Evolutionary conservation across 2,329 filamentous ascomycete genomes (phyloP), one percentile per base, ranked within the genome.

Genomic region (Colletotrichum tabaci): DNA sequence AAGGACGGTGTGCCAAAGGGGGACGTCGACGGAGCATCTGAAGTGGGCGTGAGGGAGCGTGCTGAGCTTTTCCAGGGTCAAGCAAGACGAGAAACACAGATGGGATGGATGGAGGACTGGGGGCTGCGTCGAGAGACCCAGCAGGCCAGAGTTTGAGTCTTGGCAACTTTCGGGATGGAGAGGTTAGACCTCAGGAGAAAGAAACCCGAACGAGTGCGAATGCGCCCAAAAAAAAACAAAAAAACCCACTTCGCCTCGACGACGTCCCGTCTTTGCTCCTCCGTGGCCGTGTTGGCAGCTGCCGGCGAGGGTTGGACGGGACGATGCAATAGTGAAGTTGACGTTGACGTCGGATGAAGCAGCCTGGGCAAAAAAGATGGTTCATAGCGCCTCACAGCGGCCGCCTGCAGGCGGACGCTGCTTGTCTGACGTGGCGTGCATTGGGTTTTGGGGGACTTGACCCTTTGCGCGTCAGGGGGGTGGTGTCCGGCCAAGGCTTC

Each of bases 371-470:
- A 5, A 57, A 71, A 56, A 42, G 49, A 67, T 42, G 44, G 56
- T 67, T 62, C 67, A 67, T 57, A 67, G 63, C 67, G 56, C 56
- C 67, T 61, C 67, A 66, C 60, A 66, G 55, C 62, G 61, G 62
- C 53, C 21, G 53, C 66, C 64, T 35, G 9, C 42, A n/a, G 46
- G 26, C 57, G 16, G 21, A 15, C 7, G 23, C 49, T 50, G 30
- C 30, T 2, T 47, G 42, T 15, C 58, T 4, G 15, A 18, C 12
- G 55, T 46, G 55, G 7, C 18, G 21, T 18, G 40, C 53, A 21
- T 56, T 56, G 18, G 53, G 38, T 40, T 13, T 56, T 15, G 16
- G 56, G n/a, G n/a, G 47, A 23, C 49, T 46, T 63, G 61, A 16
- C 61, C 12, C 26, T 26, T 49, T 6, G 40, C 9, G 40, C 30